Percentiles rank a stretch among this genome's conserved stretches.
These are phyloP conservation scores for Gymnopus androsaceus DNA, from an alignment of 1,284 basidiomycete species.

Conservation along the genomic window DNA sequence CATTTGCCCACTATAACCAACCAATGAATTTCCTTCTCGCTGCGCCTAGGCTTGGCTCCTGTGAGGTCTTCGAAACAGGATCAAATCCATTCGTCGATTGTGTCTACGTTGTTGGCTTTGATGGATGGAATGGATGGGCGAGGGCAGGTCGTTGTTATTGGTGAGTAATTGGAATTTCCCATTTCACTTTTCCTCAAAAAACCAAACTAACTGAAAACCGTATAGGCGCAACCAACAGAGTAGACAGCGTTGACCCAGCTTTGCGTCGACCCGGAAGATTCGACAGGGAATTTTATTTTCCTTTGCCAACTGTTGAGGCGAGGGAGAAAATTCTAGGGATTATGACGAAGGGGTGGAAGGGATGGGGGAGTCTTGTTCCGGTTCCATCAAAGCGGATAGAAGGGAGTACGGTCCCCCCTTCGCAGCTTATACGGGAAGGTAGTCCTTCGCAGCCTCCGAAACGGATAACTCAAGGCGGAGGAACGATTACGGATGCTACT, in stretches of 20 bases:
- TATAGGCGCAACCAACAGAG: conserved; percentile 96
- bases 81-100: conserved; percentile 98
- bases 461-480: too few relatives aligned
- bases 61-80: conserved; percentile 98
- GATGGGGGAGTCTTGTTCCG: too few relatives aligned
- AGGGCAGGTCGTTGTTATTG: conserved; percentile 96
- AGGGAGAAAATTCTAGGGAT: conserved; percentile 89
- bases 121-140: conserved; percentile 99
- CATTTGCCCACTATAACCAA: conserved; percentile 97
- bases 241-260: conserved; percentile 96
- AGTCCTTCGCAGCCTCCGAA: too few relatives aligned
- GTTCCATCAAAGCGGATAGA: too few relatives aligned
- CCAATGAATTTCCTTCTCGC: conserved; percentile 99
- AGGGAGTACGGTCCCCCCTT: too few relatives aligned
- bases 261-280: conserved; percentile 93
- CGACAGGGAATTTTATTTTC: conserved; percentile 98
- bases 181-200: too few relatives aligned
- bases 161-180: too few relatives aligned
- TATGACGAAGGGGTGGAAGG: conserved; percentile 91
- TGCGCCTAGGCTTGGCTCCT: conserved; percentile 96
- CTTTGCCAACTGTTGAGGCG: conserved; percentile 83
- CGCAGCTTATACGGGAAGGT: too few relatives aligned
- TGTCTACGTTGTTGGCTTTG: conserved; percentile 92
- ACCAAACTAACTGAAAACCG: too few relatives aligned
- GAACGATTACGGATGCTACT: too few relatives aligned